Evolutionary conservation across 1,284 basidiomycete species (phyloP).

Genomic region (Rhodotorula sp.): DNA sequence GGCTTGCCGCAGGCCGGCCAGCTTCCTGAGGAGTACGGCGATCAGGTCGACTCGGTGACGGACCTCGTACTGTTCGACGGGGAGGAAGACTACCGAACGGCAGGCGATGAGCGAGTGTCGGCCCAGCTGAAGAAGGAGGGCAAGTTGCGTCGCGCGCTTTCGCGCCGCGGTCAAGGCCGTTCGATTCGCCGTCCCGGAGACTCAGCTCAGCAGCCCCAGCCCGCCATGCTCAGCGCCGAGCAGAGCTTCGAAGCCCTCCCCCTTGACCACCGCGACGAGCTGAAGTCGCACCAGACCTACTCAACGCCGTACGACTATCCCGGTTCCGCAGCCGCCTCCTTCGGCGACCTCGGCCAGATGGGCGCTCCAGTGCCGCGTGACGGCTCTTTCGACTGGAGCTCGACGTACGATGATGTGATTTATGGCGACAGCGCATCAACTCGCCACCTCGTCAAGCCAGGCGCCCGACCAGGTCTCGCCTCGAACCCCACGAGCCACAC

Average conservation of each 20-base stretch:
- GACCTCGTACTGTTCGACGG: constrained; percentile 69
- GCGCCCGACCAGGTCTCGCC: background rate
- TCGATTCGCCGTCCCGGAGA: constrained; percentile 4
- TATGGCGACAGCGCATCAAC: constrained; percentile 8
- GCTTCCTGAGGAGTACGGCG: constrained; percentile 16
- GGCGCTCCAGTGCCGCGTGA: constrained; percentile 1
- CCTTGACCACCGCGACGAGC: constrained; percentile 18
- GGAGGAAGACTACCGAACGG: constrained; percentile 63
- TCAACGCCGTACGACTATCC: background rate
- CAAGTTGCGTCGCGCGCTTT: constrained; percentile 61
- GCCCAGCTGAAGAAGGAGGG: constrained; percentile 66
- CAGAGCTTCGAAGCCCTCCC: constrained; percentile 27
- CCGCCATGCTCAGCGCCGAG: background rate
- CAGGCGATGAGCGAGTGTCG: constrained; percentile 65
- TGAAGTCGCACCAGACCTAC: too few species aligned
- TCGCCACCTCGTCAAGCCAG: constrained; percentile 16
- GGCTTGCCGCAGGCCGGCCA: background rate
- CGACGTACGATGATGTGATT: too few species aligned
- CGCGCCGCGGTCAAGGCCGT: constrained; percentile 49
- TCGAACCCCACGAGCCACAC: background rate
- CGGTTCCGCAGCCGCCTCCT: constrained; percentile 1
- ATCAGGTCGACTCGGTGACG: constrained; percentile 35
- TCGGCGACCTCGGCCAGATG: constrained; percentile 12
- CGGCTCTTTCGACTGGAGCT: constrained; percentile 13
- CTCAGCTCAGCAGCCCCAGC: background rate